Evolutionary conservation across 2,329 filamentous ascomycete genomes (phyloP).

Genomic region (Davidsoniella eucalypti): DNA sequence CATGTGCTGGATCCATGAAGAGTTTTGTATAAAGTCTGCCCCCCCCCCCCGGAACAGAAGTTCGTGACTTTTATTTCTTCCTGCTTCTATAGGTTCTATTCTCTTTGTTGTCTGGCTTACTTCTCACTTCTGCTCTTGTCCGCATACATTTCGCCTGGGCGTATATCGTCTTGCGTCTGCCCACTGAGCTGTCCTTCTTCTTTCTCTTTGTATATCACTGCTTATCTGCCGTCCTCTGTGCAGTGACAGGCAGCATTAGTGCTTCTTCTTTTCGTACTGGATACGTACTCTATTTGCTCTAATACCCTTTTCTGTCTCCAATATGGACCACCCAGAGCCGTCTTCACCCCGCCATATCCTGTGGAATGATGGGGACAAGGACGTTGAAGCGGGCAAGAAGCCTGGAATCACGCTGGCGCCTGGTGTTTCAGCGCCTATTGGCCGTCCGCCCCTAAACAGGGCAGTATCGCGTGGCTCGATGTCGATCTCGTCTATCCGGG

Average conservation of each 20-base stretch:
- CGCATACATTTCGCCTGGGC: constrained; percentile 6
- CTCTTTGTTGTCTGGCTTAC: constrained; percentile 1
- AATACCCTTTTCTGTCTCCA: background rate
- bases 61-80: background rate
- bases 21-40: background rate
- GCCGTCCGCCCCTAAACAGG: constrained; percentile 10
- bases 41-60: background rate
- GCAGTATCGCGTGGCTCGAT: constrained; percentile 12
- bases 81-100: background rate
- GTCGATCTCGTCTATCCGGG: constrained; percentile 12
- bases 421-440: constrained; percentile 3
- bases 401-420: constrained; percentile 3
- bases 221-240: background rate
- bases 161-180: constrained; percentile 11
- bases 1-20: no score
- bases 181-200: constrained; percentile 2
- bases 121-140: constrained; percentile 5
- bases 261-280: background rate
- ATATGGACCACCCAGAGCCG: constrained; percentile 6
- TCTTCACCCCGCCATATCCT: constrained; percentile 2
- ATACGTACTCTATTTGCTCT: background rate
- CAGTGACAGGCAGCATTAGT: background rate
- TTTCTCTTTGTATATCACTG: background rate
- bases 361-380: constrained; percentile 6
- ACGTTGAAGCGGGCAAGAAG: constrained; percentile 8